Percentiles rank a stretch among this genome's conserved stretches.
These are phyloP conservation scores for Acanthamoeba healyi DNA, from an alignment of 208 protist species.

Conservation along the genomic window DNA sequence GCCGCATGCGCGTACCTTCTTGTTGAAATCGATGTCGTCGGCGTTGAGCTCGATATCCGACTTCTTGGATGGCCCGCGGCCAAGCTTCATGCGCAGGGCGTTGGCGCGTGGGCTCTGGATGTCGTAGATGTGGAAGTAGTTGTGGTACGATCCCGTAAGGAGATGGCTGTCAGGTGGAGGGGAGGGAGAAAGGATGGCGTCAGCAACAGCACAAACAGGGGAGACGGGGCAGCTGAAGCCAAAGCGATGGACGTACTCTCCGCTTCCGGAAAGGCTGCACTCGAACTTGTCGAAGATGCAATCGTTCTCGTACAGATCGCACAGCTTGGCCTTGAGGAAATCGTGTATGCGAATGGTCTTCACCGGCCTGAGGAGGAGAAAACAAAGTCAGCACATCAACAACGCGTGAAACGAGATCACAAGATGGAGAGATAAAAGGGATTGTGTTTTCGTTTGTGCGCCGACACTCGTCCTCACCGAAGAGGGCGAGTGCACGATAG, in stretches of 20 bases:
- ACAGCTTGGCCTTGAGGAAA: slow-evolving; percentile 91
- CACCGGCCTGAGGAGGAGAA: slow-evolving; percentile 83
- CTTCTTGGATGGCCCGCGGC: slow-evolving; percentile 76
- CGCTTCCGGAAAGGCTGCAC: slow-evolving; percentile 87
- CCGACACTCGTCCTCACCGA: not conserved
- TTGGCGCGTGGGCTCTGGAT: slow-evolving; percentile 81
- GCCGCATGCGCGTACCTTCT: slow-evolving; percentile 84
- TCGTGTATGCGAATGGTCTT: slow-evolving; percentile 92
- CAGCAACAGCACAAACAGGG: not conserved
- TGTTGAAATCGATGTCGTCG: slow-evolving; percentile 90
- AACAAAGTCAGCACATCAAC: not conserved
- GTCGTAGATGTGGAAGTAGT: slow-evolving; percentile 94
- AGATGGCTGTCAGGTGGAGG: slow-evolving; percentile 84
- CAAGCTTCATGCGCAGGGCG: slow-evolving; percentile 79
- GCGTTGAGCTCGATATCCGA: slow-evolving; percentile 77
- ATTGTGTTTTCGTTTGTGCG: not conserved
- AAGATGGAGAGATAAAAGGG: not conserved
- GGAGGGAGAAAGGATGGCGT: not conserved
- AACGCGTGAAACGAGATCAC: not conserved
- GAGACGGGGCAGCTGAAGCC: no score
- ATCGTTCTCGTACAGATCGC: slow-evolving; percentile 95
- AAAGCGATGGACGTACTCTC: slow-evolving; percentile 34
- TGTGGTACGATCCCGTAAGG: slow-evolving; percentile 93
- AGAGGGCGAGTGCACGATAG: not conserved
- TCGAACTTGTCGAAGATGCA: slow-evolving; percentile 96